Conservation (phyloP, 2,329 filamentous ascomycete species). For the Teratosphaeriaceae sp. region DNA sequence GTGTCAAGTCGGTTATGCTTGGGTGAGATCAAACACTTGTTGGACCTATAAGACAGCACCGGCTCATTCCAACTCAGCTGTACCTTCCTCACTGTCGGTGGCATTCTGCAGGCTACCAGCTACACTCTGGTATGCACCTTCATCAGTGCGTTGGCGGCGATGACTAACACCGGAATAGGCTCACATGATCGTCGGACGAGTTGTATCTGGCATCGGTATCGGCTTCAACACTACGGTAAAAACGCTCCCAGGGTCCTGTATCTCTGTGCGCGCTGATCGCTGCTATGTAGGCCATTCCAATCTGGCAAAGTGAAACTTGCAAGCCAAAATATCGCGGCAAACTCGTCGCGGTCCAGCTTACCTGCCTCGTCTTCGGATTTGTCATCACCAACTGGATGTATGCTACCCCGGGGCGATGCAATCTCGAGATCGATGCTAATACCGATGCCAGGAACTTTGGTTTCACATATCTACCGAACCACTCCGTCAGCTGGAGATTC, state of each 20-base stretch:
- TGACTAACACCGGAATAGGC: too few species aligned
- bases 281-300: too few species aligned
- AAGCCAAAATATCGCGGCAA: constrained; percentile 42
- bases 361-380: constrained; percentile 10
- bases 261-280: too few species aligned
- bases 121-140: too few species aligned
- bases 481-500: constrained; percentile 13
- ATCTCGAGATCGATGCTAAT: too few species aligned
- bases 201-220: constrained; percentile 46
- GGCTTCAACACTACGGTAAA: constrained; percentile 45
- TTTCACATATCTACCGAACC: constrained; percentile 12
- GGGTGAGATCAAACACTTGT: too few species aligned
- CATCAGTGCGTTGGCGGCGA: too few species aligned
- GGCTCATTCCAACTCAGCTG: constrained; percentile 44
- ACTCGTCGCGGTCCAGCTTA: constrained; percentile 29
- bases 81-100: constrained; percentile 46
- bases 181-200: constrained; percentile 41
- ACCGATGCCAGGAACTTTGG: constrained; percentile 9
- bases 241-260: too few species aligned
- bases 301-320: constrained; percentile 44
- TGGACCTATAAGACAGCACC: too few species aligned
- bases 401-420: too few species aligned
- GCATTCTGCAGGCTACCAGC: constrained; percentile 32
- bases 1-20: too few species aligned
- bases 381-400: constrained; percentile 13